Evolutionary conservation across 2,329 filamentous ascomycete genomes (phyloP).

Genomic region (Neofusicoccum kwambonambiense): DNA sequence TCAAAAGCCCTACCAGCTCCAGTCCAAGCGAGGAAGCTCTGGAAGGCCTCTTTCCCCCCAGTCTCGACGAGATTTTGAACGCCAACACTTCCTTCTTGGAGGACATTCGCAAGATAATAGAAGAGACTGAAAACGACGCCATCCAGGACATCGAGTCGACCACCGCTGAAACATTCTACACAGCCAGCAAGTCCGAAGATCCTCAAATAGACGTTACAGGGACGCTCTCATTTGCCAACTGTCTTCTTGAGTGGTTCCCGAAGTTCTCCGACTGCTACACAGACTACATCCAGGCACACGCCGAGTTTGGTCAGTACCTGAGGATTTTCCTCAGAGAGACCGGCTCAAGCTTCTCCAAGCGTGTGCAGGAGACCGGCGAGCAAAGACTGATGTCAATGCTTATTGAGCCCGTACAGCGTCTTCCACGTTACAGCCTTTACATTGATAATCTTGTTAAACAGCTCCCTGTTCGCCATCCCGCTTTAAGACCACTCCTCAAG

Average conservation of each 20-base stretch:
- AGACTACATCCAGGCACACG: slow-evolving; percentile 88
- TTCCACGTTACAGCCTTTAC: slow-evolving; percentile 91
- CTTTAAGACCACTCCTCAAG: slow-evolving; percentile 77
- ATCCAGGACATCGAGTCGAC: slow-evolving; percentile 69
- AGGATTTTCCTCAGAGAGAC: slow-evolving; percentile 73
- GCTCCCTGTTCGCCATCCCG: slow-evolving; percentile 81
- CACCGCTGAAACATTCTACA: slow-evolving; percentile 18
- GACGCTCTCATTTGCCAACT: slow-evolving; percentile 71
- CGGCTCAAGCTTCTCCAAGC: slow-evolving; percentile 77
- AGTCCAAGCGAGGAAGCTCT: slow-evolving; percentile 73
- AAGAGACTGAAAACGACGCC: slow-evolving; percentile 80
- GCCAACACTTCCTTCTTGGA: slow-evolving; percentile 79
- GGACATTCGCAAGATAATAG: slow-evolving; percentile 72
- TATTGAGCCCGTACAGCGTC: slow-evolving; percentile 92
- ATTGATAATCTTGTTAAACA: slow-evolving; percentile 93
- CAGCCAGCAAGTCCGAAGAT: slow-evolving; percentile 22
- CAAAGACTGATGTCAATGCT: slow-evolving; percentile 86
- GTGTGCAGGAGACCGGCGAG: slow-evolving; percentile 80
- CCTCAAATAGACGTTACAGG: slow-evolving; percentile 65
- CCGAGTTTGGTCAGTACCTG: slow-evolving; percentile 78
- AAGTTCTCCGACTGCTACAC: slow-evolving; percentile 88
- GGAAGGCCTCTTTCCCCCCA: slow-evolving; percentile 75
- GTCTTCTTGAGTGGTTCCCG: slow-evolving; percentile 89
- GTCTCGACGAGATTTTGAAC: slow-evolving; percentile 75
- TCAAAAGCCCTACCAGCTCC: slow-evolving; percentile 57